A percentile compares a stretch with the other conserved stretches of the same genome.
These are phyloP conservation scores for Rauvolfia tetraphylla DNA, from an alignment of 257 asterid genomes.

Conservation along the genomic window DNA sequence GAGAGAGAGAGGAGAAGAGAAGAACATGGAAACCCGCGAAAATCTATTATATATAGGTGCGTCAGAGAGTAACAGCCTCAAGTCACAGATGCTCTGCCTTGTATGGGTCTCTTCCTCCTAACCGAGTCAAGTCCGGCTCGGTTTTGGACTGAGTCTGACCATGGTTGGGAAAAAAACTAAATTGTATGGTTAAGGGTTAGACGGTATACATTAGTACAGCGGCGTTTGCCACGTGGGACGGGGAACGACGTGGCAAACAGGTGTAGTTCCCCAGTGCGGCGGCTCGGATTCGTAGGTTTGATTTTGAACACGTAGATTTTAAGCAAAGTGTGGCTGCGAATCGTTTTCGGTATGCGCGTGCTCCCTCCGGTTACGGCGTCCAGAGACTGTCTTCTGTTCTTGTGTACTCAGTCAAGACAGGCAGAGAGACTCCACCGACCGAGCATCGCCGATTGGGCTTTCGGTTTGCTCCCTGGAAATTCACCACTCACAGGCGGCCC, in stretches of 20 bases:
- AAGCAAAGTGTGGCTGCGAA: slow-evolving; percentile 6
- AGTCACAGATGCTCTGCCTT: not conserved
- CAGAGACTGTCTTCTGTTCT: not conserved
- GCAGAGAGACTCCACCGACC: too few species aligned
- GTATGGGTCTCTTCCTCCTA: too few species aligned
- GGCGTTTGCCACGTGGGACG: slow-evolving; percentile 33
- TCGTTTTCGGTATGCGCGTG: slow-evolving; percentile 18
- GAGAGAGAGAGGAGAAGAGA: not conserved
- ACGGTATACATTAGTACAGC: slow-evolving; percentile 1
- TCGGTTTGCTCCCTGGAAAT: too few species aligned
- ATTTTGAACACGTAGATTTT: slow-evolving; percentile 29
- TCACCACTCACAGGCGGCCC: not conserved
- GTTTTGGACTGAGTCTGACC: not conserved
- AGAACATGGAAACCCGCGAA: slow-evolving; percentile 9
- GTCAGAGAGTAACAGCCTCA: not conserved
- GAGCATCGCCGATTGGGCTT: not conserved
- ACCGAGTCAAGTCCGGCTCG: not conserved
- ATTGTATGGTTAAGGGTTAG: not conserved
- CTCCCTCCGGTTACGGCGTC: not conserved
- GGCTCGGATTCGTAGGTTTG: slow-evolving; percentile 28
- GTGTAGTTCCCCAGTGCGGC: slow-evolving; percentile 24
- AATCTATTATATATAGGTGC: not conserved
- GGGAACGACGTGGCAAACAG: slow-evolving; percentile 36
- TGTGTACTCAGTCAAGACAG: slow-evolving; percentile 4
- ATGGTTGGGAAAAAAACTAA: not conserved